Percentiles rank a stretch among this genome's conserved stretches.
Conservation (phyloP, 2,329 filamentous ascomycete genomes). For the Fusarium sp. region DNA sequence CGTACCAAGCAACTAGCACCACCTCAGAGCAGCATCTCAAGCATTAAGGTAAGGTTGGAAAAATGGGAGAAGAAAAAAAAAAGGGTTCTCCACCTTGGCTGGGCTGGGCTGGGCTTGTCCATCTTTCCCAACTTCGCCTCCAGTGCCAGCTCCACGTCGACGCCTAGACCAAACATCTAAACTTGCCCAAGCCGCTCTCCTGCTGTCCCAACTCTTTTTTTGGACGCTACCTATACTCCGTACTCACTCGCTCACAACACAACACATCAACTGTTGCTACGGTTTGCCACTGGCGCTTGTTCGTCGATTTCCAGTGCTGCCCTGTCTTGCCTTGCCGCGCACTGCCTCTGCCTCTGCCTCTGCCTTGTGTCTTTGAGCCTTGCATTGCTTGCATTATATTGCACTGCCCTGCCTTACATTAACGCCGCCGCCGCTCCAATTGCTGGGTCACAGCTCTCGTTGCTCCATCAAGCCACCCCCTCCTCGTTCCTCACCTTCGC, state of each 20-base stretch:
- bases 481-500: conserved; percentile 47
- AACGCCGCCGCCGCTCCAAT: conserved; percentile 32
- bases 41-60: conserved; percentile 30
- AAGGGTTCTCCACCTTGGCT: conserved; percentile 39
- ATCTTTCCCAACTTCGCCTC: conserved; percentile 39
- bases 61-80: conserved; percentile 27
- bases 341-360: not conserved
- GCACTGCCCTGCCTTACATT: conserved; percentile 25
- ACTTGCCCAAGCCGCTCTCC: conserved; percentile 20
- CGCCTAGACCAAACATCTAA: conserved; percentile 43
- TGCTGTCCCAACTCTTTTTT: conserved; percentile 42
- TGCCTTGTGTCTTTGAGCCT: conserved; percentile 34
- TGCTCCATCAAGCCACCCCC: conserved; percentile 51
- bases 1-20: conserved; percentile 15
- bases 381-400: conserved; percentile 12
- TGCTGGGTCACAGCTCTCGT: conserved; percentile 46
- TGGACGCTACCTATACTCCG: conserved; percentile 24
- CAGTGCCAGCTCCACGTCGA: conserved; percentile 40
- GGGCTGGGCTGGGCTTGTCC: conserved; percentile 26
- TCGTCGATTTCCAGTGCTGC: conserved; percentile 31
- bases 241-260: conserved; percentile 20
- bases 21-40: conserved; percentile 21
- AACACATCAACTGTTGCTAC: conserved; percentile 14
- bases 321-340: conserved; percentile 15
- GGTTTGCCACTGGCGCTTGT: conserved; percentile 43